Evolutionary conservation across 495 filamentous ascomycete species (phyloP).

Genomic region (Pyrenopolyporus hunteri): DNA sequence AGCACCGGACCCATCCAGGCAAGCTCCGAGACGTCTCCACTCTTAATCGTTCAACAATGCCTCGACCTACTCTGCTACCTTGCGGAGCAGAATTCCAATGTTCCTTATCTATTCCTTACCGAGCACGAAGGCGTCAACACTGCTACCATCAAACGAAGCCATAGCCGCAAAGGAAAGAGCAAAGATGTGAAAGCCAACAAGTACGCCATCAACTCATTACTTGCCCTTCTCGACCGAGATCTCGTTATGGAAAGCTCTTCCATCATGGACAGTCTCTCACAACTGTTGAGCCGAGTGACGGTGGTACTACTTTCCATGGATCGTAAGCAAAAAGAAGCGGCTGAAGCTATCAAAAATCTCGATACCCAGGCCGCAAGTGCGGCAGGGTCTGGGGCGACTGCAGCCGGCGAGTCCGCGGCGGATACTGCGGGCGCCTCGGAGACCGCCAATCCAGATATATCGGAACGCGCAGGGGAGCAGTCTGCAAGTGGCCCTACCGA

Average conservation of each 20-base stretch:
- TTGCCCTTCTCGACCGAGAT: constrained; percentile 85
- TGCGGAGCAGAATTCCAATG: constrained; percentile 76
- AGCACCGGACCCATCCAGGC: constrained; percentile 54
- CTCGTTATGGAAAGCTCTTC: constrained; percentile 93
- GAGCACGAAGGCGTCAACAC: constrained; percentile 83
- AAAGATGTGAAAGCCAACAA: constrained; percentile 81
- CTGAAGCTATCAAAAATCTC: constrained; percentile 64
- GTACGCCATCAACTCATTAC: constrained; percentile 88
- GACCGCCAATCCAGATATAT: background rate
- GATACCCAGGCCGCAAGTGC: constrained; percentile 48
- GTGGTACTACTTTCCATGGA: constrained; percentile 82
- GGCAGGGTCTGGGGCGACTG: constrained; percentile 37
- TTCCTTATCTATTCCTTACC: constrained; percentile 91
- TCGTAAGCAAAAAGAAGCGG: constrained; percentile 76
- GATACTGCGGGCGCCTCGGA: constrained; percentile 17
- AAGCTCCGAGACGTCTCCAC: constrained; percentile 82
- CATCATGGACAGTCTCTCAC: constrained; percentile 93
- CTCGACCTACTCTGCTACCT: constrained; percentile 81
- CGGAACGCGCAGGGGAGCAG: constrained; percentile 10
- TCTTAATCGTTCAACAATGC: constrained; percentile 96
- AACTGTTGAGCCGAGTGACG: constrained; percentile 84
- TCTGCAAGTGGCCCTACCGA: constrained; percentile 31
- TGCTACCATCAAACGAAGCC: constrained; percentile 71
- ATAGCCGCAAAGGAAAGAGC: constrained; percentile 83
- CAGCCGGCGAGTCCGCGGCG: constrained; percentile 33